A percentile compares a stretch with the other conserved stretches of the same genome.
These are phyloP conservation scores for Sclerotinia borealis DNA, from an alignment of 2,329 filamentous ascomycete species.

Conservation along the genomic window DNA sequence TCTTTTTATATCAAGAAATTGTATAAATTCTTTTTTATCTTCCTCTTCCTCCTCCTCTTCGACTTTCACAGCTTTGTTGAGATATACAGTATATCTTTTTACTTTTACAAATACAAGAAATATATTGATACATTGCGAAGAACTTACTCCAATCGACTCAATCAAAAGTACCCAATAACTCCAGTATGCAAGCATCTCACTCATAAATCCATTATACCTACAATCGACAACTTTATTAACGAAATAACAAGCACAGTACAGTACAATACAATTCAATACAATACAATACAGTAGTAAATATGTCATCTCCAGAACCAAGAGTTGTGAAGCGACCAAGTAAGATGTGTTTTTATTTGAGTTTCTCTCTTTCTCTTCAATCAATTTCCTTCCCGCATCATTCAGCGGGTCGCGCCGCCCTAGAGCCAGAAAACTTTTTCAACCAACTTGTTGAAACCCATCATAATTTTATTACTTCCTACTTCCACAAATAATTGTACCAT, in stretches of 20 bases:
- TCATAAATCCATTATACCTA: neutral
- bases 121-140: neutral
- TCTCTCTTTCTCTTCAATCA: neutral
- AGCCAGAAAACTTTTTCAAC: neutral
- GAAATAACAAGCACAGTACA: slow-evolving; percentile 13
- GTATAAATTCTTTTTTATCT: neutral
- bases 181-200: neutral
- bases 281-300: neutral
- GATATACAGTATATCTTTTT: neutral
- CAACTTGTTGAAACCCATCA: neutral
- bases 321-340: slow-evolving; percentile 31
- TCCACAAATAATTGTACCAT: neutral
- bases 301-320: slow-evolving; percentile 26
- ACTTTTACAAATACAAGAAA: neutral
- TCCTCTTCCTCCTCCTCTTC: neutral
- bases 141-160: neutral
- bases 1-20: neutral
- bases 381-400: neutral
- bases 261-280: too few relatives aligned
- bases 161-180: neutral
- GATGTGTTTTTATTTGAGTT: slow-evolving; percentile 11
- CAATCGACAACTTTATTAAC: neutral
- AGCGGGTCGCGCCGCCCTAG: slow-evolving; percentile 5
- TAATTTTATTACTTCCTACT: neutral
- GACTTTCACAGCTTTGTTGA: neutral